These are phyloP conservation scores for Laguncularia racemosa DNA, from an alignment of 345 rosid species.

Conservation along the genomic window DNA sequence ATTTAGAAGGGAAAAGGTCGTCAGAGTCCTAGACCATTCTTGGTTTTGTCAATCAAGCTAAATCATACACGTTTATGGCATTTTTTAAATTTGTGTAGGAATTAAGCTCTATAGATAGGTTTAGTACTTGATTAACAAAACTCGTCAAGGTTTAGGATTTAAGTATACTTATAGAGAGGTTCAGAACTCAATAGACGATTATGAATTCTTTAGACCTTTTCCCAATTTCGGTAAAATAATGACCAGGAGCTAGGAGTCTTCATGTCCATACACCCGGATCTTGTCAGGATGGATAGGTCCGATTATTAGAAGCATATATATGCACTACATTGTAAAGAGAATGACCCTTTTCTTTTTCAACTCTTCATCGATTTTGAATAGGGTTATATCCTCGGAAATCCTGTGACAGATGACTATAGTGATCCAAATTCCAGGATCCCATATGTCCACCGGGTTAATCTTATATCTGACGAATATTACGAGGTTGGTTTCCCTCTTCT, in stretches of 20 bases:
- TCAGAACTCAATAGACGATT: not conserved
- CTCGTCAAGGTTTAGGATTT: not conserved
- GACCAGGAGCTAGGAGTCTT: too few relatives aligned
- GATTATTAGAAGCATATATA: not conserved
- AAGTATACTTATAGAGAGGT: not conserved
- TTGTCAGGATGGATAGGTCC: too few relatives aligned
- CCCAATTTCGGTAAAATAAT: too few relatives aligned
- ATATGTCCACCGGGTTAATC: conserved; percentile 23
- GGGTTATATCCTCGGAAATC: conserved; percentile 36
- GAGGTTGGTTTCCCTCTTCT: conserved; percentile 11
- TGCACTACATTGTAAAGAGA: not conserved
- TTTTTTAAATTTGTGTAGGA: too few relatives aligned
- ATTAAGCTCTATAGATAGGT: not conserved
- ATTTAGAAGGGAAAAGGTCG: too few relatives aligned
- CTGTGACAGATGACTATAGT: conserved; percentile 18
- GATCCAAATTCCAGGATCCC: conserved; percentile 26
- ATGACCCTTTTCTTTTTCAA: not conserved
- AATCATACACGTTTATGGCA: too few relatives aligned
- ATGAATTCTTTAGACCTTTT: too few relatives aligned
- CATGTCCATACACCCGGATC: too few relatives aligned
- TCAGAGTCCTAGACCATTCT: too few relatives aligned
- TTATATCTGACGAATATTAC: conserved; percentile 28
- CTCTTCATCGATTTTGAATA: not conserved
- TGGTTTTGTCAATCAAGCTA: too few relatives aligned
- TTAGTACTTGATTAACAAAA: not conserved